Evolutionary conservation across 129 eudicot genomes (phyloP).

Genomic region (Flaveria brownii): DNA sequence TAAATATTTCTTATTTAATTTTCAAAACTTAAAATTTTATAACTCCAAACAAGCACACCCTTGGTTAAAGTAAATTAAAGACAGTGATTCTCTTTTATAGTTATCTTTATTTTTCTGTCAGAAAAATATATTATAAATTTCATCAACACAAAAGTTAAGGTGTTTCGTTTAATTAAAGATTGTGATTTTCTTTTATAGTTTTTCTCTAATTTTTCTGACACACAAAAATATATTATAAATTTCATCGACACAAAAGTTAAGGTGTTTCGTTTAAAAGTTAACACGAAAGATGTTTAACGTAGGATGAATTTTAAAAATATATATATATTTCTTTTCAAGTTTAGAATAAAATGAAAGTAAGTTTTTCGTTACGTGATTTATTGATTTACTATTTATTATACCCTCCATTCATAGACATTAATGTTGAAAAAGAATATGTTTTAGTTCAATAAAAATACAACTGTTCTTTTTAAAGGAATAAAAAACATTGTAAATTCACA

Average conservation of each 20-base stretch:
- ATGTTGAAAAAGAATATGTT: too few species aligned
- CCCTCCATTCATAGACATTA: neutral
- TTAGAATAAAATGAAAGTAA: neutral
- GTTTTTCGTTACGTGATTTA: neutral
- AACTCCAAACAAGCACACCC: neutral
- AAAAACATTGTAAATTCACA: neutral
- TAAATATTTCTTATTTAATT: neutral
- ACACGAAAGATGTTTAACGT: neutral
- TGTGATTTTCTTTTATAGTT: neutral
- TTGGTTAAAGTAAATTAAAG: too few species aligned
- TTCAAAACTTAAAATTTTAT: neutral
- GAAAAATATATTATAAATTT: neutral
- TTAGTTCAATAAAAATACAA: neutral
- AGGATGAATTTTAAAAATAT: neutral
- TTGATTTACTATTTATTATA: neutral
- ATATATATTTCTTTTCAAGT: neutral
- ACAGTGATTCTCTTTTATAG: neutral
- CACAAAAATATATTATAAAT: neutral
- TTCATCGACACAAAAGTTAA: neutral
- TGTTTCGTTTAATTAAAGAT: neutral
- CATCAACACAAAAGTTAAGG: conserved; percentile 8
- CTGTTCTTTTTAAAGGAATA: neutral
- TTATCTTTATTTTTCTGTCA: too few species aligned
- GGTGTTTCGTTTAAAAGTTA: neutral
- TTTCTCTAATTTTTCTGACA: neutral